These are phyloP conservation scores for Leishmania mexicana DNA, from an alignment of 208 protist species.

Conservation along the genomic window DNA sequence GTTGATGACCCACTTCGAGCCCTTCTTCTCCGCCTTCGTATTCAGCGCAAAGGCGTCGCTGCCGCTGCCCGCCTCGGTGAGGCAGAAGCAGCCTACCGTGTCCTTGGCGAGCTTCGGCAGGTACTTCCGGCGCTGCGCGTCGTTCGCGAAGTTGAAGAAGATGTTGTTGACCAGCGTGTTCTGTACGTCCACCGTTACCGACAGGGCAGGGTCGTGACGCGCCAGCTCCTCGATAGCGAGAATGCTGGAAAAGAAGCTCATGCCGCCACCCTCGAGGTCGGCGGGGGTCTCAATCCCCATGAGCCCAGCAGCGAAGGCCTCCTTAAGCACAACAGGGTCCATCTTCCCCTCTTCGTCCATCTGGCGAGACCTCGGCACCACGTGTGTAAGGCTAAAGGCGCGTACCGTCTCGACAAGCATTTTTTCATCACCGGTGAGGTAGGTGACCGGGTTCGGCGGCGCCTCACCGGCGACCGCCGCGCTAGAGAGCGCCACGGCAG, in stretches of 20 bases:
- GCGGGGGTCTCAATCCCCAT: slow-evolving; percentile 86
- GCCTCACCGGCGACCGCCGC: slow-evolving; percentile 4
- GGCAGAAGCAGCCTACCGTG: slow-evolving; percentile 91
- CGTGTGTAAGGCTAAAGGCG: slow-evolving; percentile 60
- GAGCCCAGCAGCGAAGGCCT: slow-evolving; percentile 81
- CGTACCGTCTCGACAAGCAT: slow-evolving; percentile 77
- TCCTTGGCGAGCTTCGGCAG: slow-evolving; percentile 85
- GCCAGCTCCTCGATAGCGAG: slow-evolving; percentile 90
- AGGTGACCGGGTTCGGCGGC: slow-evolving; percentile 41
- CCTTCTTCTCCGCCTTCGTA: slow-evolving; percentile 81
- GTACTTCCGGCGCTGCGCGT: slow-evolving; percentile 85
- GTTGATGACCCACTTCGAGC: slow-evolving; percentile 91
- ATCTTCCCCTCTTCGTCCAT: slow-evolving; percentile 88
- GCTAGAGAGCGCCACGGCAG: slow-evolving; percentile 24
- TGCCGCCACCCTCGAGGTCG: slow-evolving; percentile 64
- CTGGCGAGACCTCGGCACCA: slow-evolving; percentile 59
- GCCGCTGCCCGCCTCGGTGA: slow-evolving; percentile 85
- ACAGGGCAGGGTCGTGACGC: slow-evolving; percentile 85
- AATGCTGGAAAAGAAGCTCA: slow-evolving; percentile 81
- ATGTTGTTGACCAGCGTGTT: slow-evolving; percentile 93
- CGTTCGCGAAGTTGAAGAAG: slow-evolving; percentile 80
- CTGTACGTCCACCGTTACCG: slow-evolving; percentile 91
- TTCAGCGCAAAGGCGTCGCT: slow-evolving; percentile 94
- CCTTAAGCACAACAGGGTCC: slow-evolving; percentile 62
- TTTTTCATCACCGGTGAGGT: slow-evolving; percentile 65